phyloP scores from a whole-genome alignment of 352 stramenopile species.

The Phytopythium sindhum region DNA sequence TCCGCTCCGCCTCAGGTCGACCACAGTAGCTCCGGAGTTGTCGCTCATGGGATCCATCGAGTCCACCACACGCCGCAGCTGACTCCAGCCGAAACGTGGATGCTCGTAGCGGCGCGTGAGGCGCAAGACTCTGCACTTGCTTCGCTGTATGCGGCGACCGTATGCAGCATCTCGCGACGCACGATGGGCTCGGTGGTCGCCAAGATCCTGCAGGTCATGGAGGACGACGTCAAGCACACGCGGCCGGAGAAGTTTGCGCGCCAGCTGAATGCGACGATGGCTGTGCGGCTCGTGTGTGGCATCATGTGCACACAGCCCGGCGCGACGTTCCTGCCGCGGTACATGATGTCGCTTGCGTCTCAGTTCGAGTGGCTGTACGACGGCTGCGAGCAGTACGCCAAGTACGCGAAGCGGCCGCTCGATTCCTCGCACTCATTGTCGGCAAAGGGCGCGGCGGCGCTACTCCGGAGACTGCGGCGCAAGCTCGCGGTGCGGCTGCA shows the following conservation, averaged over 20 bases:
- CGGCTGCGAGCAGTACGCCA: conserved; percentile 50
- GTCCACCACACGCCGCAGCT: conserved; percentile 9
- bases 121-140: conserved; percentile 64
- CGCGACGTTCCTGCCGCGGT: conserved; percentile 73
- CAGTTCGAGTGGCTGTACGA: conserved; percentile 77
- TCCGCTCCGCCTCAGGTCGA: neutral
- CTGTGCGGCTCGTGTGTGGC: conserved; percentile 64
- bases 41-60: conserved; percentile 1
- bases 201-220: conserved; percentile 75
- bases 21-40: neutral
- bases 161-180: conserved; percentile 76
- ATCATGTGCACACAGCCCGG: conserved; percentile 74
- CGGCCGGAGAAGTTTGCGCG: conserved; percentile 51
- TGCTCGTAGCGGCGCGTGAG: conserved; percentile 53
- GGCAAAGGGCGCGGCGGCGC: conserved; percentile 15
- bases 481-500: conserved; percentile 80
- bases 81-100: conserved; percentile 47
- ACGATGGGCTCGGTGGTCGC: conserved; percentile 82
- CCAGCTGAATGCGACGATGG: conserved; percentile 66
- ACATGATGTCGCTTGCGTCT: conserved; percentile 82
- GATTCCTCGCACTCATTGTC: conserved; percentile 4
- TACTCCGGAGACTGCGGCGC: conserved; percentile 54
- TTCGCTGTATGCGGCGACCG: conserved; percentile 76
- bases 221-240: conserved; percentile 75
- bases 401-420: conserved; percentile 12